A percentile compares a stretch with the other conserved stretches of the same genome.
phyloP scores from a whole-genome alignment of 768 basidiomycete genomes.

The Boletus rufocinnamomeus region DNA sequence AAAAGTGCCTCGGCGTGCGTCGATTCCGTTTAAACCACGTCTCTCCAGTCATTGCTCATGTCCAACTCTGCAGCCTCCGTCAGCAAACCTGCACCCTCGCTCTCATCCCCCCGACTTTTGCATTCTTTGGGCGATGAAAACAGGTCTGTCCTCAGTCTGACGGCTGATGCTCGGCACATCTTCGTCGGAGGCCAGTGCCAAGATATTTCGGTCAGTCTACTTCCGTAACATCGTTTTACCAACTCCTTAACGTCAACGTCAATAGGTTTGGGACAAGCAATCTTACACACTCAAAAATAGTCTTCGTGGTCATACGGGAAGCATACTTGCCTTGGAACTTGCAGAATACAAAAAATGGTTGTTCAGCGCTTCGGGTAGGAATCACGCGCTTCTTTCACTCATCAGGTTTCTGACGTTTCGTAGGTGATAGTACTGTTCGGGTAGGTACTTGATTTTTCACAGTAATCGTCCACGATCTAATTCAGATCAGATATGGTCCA shows the following conservation, averaged over 20 bases:
- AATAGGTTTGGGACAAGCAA: conserved; percentile 82
- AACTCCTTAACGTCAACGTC: neutral
- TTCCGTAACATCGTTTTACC: neutral
- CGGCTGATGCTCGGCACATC: conserved; percentile 70
- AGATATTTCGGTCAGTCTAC: conserved; percentile 65
- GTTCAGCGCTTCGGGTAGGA: conserved; percentile 84
- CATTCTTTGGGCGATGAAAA: conserved; percentile 72
- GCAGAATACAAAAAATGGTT: conserved; percentile 79
- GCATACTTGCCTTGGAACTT: conserved; percentile 78
- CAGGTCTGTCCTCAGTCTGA: conserved; percentile 74
- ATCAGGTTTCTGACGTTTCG: conserved; percentile 4
- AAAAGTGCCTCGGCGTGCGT: conserved; percentile 32
- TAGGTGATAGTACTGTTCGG: conserved; percentile 87
- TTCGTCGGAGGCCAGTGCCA: conserved; percentile 81
- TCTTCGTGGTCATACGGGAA: conserved; percentile 80
- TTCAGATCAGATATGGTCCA: conserved; percentile 73
- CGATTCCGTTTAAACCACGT: neutral
- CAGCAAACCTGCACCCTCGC: conserved; percentile 53
- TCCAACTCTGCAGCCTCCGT: conserved; percentile 49
- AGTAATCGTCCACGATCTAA: conserved; percentile 7
- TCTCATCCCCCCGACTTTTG: conserved; percentile 49
- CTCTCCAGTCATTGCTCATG: conserved; percentile 13
- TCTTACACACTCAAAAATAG: conserved; percentile 68
- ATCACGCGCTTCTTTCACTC: neutral
- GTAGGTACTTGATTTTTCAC: conserved; percentile 42